These are phyloP conservation scores for Xylariaceae sp. DNA, from an alignment of 2,329 filamentous ascomycete genomes.

Conservation along the genomic window DNA sequence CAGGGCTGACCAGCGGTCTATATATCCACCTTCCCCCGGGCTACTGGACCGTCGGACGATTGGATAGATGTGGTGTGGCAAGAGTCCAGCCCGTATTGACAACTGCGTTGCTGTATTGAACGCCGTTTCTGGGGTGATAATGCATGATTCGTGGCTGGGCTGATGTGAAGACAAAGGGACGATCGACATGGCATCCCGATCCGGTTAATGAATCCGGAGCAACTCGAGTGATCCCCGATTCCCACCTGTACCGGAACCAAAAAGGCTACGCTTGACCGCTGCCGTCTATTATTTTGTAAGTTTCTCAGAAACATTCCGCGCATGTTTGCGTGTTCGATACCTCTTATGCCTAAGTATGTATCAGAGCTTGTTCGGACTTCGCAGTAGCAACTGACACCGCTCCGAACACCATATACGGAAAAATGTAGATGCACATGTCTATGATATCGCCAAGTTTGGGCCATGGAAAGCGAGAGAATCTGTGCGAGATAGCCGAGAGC, in stretches of 20 bases:
- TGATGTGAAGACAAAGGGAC: not conserved
- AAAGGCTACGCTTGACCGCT: not conserved
- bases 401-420: too few species aligned
- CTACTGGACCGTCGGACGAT: conserved; percentile 16
- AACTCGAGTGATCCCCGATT: not conserved
- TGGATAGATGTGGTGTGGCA: conserved; percentile 22
- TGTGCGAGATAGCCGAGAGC: not conserved
- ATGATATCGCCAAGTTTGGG: not conserved
- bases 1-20: conserved; percentile 14
- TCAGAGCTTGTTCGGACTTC: too few species aligned
- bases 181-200: not conserved
- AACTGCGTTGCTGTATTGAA: conserved; percentile 1
- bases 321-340: too few species aligned
- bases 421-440: too few species aligned
- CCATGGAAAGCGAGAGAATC: not conserved
- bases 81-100: conserved; percentile 6
- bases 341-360: too few species aligned
- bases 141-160: conserved; percentile 14
- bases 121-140: conserved; percentile 24
- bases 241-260: not conserved
- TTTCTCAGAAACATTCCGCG: too few species aligned
- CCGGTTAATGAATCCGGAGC: not conserved
- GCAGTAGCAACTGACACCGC: too few species aligned
- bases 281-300: not conserved
- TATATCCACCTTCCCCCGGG: conserved; percentile 23